A percentile compares a stretch with the other conserved stretches of the same genome.
Conservation (phyloP, 148 eudicot species). For the Vaccinium myrtillus region DNA sequence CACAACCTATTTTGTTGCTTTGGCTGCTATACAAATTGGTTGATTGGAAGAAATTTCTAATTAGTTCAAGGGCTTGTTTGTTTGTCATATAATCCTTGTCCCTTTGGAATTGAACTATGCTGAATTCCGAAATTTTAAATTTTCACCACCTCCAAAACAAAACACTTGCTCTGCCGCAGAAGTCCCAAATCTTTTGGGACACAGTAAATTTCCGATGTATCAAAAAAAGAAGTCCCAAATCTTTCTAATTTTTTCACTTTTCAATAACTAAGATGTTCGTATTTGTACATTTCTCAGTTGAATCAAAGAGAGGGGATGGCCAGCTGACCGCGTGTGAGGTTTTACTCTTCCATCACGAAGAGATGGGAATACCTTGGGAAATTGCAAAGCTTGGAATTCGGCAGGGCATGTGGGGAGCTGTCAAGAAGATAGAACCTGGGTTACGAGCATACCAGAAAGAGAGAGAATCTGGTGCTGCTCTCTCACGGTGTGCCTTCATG, state of each 20-base stretch:
- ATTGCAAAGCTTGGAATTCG: slow-evolving; percentile 57
- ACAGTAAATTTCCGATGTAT: no score
- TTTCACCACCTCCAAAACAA: not conserved
- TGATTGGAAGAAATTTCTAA: not conserved
- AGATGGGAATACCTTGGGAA: slow-evolving; percentile 70
- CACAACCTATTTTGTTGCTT: not conserved
- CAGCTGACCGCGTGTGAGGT: slow-evolving; percentile 51
- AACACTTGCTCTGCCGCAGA: not conserved
- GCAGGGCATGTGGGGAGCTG: slow-evolving; percentile 77
- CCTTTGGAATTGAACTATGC: not conserved
- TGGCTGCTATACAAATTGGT: not conserved
- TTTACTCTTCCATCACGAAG: slow-evolving; percentile 55
- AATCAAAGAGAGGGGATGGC: slow-evolving; percentile 48
- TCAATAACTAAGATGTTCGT: not conserved
- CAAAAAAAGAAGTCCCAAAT: not conserved
- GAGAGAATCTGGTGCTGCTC: slow-evolving; percentile 30
- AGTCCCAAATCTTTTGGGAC: not conserved
- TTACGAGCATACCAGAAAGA: slow-evolving; percentile 50
- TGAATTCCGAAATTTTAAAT: not conserved
- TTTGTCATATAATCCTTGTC: not conserved
- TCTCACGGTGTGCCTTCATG: slow-evolving; percentile 43
- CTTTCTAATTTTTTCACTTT: not conserved
- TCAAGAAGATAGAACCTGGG: slow-evolving; percentile 56
- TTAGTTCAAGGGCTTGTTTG: not conserved
- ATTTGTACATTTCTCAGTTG: slow-evolving; percentile 32